Conservation (phyloP, 495 filamentous ascomycete genomes). For the Penicillium maclennaniae region DNA sequence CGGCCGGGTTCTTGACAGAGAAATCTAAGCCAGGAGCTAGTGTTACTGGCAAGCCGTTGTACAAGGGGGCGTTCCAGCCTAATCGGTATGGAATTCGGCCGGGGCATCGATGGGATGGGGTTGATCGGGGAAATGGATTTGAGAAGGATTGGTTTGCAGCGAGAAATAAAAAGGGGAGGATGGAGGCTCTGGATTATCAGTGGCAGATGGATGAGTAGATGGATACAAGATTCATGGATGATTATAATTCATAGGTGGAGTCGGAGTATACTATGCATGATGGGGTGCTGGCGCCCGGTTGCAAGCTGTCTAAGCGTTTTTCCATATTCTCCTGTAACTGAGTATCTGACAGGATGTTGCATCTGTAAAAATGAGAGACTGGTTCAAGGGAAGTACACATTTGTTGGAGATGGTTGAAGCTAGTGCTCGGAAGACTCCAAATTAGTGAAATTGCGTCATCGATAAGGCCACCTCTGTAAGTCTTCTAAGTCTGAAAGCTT, state of each 20-base stretch:
- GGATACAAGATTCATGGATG: too few species aligned
- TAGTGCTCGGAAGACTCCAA: too few species aligned
- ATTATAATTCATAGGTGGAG: conserved; percentile 4
- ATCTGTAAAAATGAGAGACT: not conserved
- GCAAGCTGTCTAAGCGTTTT: not conserved
- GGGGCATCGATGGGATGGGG: conserved; percentile 94
- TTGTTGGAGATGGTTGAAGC: too few species aligned
- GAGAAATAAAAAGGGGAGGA: conserved; percentile 67
- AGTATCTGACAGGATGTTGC: not conserved
- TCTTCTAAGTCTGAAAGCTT: not conserved
- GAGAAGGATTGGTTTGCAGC: conserved; percentile 93
- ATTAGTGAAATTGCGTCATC: not conserved
- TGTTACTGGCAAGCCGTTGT: conserved; percentile 66
- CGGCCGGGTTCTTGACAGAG: conserved; percentile 70
- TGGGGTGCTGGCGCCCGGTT: conserved; percentile 23
- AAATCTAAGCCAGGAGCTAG: conserved; percentile 39
- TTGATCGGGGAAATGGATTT: conserved; percentile 91
- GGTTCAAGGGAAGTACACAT: too few species aligned
- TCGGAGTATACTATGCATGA: not conserved
- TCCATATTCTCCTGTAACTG: not conserved
- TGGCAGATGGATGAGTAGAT: conserved; percentile 90
- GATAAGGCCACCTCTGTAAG: not conserved
- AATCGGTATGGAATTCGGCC: conserved; percentile 95
- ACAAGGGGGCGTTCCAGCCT: conserved; percentile 73
- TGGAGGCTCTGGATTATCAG: conserved; percentile 77